phyloP scores from a whole-genome alignment of 2,329 filamentous ascomycete genomes.

The Shiraia bambusicola region DNA sequence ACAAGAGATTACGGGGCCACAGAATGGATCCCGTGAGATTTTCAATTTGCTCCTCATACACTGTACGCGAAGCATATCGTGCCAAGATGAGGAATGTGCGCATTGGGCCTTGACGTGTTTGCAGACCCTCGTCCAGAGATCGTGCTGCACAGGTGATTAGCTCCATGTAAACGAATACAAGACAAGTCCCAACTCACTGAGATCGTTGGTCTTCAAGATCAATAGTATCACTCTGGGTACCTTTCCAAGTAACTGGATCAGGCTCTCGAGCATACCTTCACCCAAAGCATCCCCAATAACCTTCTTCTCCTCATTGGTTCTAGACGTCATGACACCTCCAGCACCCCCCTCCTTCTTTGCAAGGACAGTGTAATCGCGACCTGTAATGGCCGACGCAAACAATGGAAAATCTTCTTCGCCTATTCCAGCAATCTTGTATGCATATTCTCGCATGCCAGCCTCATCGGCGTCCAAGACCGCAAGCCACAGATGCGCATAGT shows the following conservation, averaged over 20 bases:
- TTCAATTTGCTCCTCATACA: slow-evolving; percentile 63
- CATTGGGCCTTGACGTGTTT: slow-evolving; percentile 66
- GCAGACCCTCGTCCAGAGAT: slow-evolving; percentile 86
- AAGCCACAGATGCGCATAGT: slow-evolving; percentile 96
- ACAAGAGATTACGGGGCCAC: slow-evolving; percentile 54
- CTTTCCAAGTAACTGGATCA: slow-evolving; percentile 83
- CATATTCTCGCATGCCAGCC: slow-evolving; percentile 80
- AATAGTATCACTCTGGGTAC: slow-evolving; percentile 91
- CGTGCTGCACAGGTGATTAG: slow-evolving; percentile 55
- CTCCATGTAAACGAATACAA: no score
- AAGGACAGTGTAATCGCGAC: slow-evolving; percentile 81
- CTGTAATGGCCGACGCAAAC: slow-evolving; percentile 95
- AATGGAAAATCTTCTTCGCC: slow-evolving; percentile 88
- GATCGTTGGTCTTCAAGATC: slow-evolving; percentile 96
- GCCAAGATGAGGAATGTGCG: slow-evolving; percentile 66
- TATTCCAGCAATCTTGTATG: slow-evolving; percentile 84
- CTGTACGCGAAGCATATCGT: slow-evolving; percentile 62
- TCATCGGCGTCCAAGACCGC: slow-evolving; percentile 91
- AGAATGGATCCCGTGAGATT: slow-evolving; percentile 51
- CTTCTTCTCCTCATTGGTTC: slow-evolving; percentile 77
- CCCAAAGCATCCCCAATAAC: slow-evolving; percentile 81
- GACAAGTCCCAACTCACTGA: slow-evolving; percentile 59
- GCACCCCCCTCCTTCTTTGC: slow-evolving; percentile 48
- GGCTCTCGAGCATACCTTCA: slow-evolving; percentile 82
- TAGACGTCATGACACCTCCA: slow-evolving; percentile 52